These are phyloP conservation scores for Corynascus novoguineensis DNA, from an alignment of 495 filamentous ascomycete species.

Conservation along the genomic window DNA sequence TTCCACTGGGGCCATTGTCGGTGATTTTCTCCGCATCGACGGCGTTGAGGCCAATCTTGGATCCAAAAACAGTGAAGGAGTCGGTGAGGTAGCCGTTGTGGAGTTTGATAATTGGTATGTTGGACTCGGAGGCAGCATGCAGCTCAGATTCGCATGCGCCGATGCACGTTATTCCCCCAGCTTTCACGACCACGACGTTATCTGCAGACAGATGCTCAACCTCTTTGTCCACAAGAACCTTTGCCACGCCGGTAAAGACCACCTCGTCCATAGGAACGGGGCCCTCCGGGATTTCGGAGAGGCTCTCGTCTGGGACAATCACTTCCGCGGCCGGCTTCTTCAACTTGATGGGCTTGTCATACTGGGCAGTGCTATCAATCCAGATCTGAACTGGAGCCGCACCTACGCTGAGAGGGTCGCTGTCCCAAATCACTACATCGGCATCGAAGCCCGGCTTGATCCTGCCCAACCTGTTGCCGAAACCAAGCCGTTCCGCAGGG, in stretches of 20 bases:
- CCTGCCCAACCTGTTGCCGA: constrained; percentile 57
- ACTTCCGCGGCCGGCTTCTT: constrained; percentile 31
- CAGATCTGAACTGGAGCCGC: constrained; percentile 58
- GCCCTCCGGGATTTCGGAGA: constrained; percentile 32
- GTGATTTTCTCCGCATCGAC: constrained; percentile 50
- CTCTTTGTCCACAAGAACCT: constrained; percentile 32
- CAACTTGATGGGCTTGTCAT: constrained; percentile 40
- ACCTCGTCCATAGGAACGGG: constrained; percentile 31
- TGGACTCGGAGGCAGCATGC: constrained; percentile 22
- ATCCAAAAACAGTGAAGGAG: constrained; percentile 51
- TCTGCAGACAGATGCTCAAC: background rate
- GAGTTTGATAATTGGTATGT: constrained; percentile 40
- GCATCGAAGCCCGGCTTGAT: constrained; percentile 58
- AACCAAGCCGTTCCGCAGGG: constrained; percentile 54
- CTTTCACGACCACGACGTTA: constrained; percentile 38
- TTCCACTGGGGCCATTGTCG: constrained; percentile 37
- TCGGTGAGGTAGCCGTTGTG: constrained; percentile 51
- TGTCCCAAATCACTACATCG: constrained; percentile 63
- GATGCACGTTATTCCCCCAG: constrained; percentile 47
- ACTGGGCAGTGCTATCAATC: constrained; percentile 56
- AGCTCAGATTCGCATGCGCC: constrained; percentile 39
- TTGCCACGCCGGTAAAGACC: constrained; percentile 45
- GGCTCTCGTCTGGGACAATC: constrained; percentile 27
- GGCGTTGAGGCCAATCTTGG: constrained; percentile 50
- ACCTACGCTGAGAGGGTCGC: constrained; percentile 55